phyloP scores from a whole-genome alignment of 805 yeast genomes.

The Candida patagonica region DNA sequence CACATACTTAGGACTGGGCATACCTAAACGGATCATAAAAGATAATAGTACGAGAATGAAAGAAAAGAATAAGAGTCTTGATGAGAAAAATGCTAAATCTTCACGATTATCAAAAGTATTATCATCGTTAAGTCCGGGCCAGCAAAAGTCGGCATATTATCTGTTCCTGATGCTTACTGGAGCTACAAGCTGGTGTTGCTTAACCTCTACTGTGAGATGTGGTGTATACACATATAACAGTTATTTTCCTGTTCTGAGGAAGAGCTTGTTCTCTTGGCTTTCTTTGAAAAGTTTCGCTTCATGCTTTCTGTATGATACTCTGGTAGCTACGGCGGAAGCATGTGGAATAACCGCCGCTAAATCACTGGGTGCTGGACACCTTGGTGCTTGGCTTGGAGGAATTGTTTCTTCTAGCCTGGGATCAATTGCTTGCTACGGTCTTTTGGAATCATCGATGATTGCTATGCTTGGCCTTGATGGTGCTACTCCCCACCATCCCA shows the following conservation, averaged over 20 bases:
- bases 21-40: background rate
- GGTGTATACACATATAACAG: background rate
- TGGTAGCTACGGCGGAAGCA: too few species aligned
- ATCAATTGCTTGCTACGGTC: too few species aligned
- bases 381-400: too few species aligned
- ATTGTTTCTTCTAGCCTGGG: too few species aligned
- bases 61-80: background rate
- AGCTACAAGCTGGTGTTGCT: background rate
- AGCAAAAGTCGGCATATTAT: background rate
- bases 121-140: background rate
- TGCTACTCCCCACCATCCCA: too few species aligned
- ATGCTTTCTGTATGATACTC: background rate
- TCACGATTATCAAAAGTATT: background rate
- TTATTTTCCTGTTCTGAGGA: background rate
- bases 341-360: too few species aligned
- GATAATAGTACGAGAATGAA: background rate
- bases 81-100: too few species aligned
- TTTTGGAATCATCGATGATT: too few species aligned
- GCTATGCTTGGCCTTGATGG: too few species aligned
- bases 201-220: background rate
- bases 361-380: too few species aligned
- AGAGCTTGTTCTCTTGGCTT: background rate
- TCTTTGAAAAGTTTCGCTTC: background rate
- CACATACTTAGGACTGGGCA: constrained; percentile 9
- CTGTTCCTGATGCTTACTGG: background rate